Evolutionary conservation across 2,329 filamentous ascomycete species (phyloP).

Genomic region (Canariomyces notabilis): DNA sequence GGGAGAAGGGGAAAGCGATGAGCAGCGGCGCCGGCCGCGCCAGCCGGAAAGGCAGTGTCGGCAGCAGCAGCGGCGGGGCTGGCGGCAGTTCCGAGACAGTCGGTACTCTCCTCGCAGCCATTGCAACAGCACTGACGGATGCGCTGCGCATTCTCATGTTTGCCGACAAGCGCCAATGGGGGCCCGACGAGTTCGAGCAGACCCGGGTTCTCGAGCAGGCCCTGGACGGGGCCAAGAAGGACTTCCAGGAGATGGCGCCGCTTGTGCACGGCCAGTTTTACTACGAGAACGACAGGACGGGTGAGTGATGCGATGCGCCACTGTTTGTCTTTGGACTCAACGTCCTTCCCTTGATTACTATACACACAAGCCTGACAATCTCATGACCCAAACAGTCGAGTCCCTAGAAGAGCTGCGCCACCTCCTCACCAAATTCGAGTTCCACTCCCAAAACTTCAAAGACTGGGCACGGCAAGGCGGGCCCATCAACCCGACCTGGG

Average conservation of each 20-base stretch:
- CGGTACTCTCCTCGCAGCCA: slow-evolving; percentile 53
- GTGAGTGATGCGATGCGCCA: slow-evolving; percentile 38
- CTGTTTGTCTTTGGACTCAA: background rate
- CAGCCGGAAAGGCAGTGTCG: slow-evolving; percentile 15
- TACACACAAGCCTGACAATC: background rate
- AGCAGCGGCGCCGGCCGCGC: slow-evolving; percentile 13
- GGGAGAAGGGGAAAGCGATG: slow-evolving; percentile 9
- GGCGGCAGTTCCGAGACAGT: slow-evolving; percentile 38
- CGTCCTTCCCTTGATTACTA: background rate
- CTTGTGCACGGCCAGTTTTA: slow-evolving; percentile 53
- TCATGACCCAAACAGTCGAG: slow-evolving; percentile 36
- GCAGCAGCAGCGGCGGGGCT: slow-evolving; percentile 2
- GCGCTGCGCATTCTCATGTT: slow-evolving; percentile 50
- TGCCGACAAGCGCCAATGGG: slow-evolving; percentile 56
- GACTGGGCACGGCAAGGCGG: slow-evolving; percentile 52
- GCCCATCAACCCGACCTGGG: slow-evolving; percentile 52
- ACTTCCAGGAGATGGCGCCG: slow-evolving; percentile 54
- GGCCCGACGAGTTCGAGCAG: slow-evolving; percentile 55
- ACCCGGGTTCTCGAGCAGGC: slow-evolving; percentile 48
- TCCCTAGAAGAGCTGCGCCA: slow-evolving; percentile 47
- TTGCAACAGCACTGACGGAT: slow-evolving; percentile 50
- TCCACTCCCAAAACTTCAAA: slow-evolving; percentile 46
- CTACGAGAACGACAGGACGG: slow-evolving; percentile 52
- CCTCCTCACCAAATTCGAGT: slow-evolving; percentile 41
- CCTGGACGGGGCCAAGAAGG: slow-evolving; percentile 55